A percentile compares a stretch with the other conserved stretches of the same genome.
These are phyloP conservation scores for Ophiostoma populinum DNA, from an alignment of 2,329 filamentous ascomycete species.

Conservation along the genomic window DNA sequence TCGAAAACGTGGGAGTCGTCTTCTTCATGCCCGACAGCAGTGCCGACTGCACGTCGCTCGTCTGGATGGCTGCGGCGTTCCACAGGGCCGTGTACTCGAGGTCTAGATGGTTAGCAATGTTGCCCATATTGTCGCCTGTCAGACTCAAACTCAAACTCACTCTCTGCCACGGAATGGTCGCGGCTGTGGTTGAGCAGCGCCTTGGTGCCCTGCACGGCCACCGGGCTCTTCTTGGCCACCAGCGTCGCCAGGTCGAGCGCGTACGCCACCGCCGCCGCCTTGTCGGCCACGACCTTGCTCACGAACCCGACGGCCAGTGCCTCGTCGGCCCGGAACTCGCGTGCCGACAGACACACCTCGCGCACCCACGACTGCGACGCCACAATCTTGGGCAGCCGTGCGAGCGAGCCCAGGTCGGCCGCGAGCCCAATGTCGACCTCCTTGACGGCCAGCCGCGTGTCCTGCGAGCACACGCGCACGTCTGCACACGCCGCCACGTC, in stretches of 20 bases:
- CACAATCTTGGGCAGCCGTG: constrained; percentile 56
- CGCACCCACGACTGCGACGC: constrained; percentile 61
- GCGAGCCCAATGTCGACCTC: constrained; percentile 72
- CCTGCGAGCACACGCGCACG: constrained; percentile 44
- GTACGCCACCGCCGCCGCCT: constrained; percentile 43
- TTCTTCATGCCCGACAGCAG: constrained; percentile 63
- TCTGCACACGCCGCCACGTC: constrained; percentile 57
- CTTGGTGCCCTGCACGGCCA: constrained; percentile 78
- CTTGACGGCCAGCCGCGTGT: constrained; percentile 52
- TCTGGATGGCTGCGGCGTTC: constrained; percentile 75
- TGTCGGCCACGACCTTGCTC: constrained; percentile 43
- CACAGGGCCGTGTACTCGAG: constrained; percentile 72
- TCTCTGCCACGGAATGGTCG: constrained; percentile 62
- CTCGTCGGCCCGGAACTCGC: constrained; percentile 52
- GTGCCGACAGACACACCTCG: constrained; percentile 55
- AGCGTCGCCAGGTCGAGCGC: constrained; percentile 45
- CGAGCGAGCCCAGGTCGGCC: constrained; percentile 61
- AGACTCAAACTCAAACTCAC: constrained; percentile 28
- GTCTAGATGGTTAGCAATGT: constrained; percentile 23
- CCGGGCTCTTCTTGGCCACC: constrained; percentile 68
- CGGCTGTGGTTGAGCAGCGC: constrained; percentile 68
- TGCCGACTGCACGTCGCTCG: constrained; percentile 56
- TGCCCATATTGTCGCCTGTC: too few species aligned
- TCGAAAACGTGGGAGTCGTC: constrained; percentile 67
- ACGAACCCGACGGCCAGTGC: constrained; percentile 55